Percentiles rank a stretch among this genome's conserved stretches.
phyloP scores from a whole-genome alignment of 2,329 filamentous ascomycete species.

The Sphaerulina musiva region DNA sequence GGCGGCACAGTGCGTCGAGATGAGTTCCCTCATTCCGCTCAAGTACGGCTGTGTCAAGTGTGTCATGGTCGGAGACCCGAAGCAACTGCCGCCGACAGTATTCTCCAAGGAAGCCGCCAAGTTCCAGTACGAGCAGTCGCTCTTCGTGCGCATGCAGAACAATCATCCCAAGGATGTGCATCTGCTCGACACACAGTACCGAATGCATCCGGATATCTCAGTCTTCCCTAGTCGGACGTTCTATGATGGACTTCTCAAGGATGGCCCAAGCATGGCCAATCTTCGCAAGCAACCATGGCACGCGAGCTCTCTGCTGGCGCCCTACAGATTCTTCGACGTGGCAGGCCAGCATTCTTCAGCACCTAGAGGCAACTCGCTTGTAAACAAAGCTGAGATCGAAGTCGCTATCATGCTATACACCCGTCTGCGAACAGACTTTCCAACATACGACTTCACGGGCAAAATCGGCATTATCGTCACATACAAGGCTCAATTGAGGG shows the following conservation, averaged over 20 bases:
- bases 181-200: conserved; percentile 94
- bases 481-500: conserved; percentile 85
- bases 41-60: conserved; percentile 98
- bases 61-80: conserved; percentile 93
- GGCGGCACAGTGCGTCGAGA: conserved; percentile 94
- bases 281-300: conserved; percentile 83
- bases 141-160: conserved; percentile 97
- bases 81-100: conserved; percentile 92
- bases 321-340: conserved; percentile 96
- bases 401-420: conserved; percentile 81
- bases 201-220: conserved; percentile 98
- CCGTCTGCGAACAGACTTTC: conserved; percentile 65
- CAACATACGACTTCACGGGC: conserved; percentile 50
- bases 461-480: conserved; percentile 95
- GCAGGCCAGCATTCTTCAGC: conserved; percentile 77
- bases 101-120: conserved; percentile 85
- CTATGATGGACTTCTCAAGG: conserved; percentile 79
- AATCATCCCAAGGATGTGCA: conserved; percentile 85
- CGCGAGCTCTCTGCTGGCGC: conserved; percentile 68
- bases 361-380: conserved; percentile 77
- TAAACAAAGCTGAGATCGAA: conserved; percentile 81
- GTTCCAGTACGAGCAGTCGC: conserved; percentile 93
- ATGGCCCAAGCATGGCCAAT: conserved; percentile 68
- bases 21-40: conserved; percentile 90
- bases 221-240: conserved; percentile 83